Base-by-base conservation (phyloP, 441 rosid genomes). In the Sinapis alba region DNA sequence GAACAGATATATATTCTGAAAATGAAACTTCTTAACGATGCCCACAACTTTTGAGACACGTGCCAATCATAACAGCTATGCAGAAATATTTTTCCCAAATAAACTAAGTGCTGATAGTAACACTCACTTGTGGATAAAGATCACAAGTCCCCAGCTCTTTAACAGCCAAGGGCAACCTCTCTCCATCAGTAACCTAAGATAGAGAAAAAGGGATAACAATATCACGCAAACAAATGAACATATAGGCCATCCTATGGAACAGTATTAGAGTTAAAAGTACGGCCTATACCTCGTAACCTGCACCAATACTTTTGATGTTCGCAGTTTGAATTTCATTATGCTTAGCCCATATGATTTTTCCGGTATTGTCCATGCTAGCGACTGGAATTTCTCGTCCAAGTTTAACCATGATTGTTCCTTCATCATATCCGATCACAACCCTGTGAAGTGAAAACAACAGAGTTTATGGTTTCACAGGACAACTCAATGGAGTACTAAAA, bases 301-400 rank as follows among this genome's bases (percentile, higher is more conserved):
- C 96, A 69, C 94, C 99, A 61, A 96, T 93, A 79, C 88, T 93
- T 93, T 91, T 93, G 84, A 96, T 93, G 82, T 95, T 95, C 71
- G 92, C 97, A 54, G 98, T 93, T 83, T 95, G 99, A 78, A 95
- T 89, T 86, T 95, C 99, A 85, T 95, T 95, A 81, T 95, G 99
- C 85, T 93, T 93, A n/a, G 99, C 98, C 99, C 99, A 93, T 82
- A 96, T 91, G 79, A 96, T 93, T 84, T 91, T 96, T 73, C 99
- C 99, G 69, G 57, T 53, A 53, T 20, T 53, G 26, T 53, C 58
- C 58, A 53, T 53, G 58, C 58, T 53, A 53, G 58, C 58, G 24
- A 53, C 58, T 19, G 58, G 26, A 53, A 53, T 53, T 53, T 53
- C 58, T 53, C 58, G 23, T 53, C 58, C 58, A 19, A 53, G 58